A percentile compares a stretch with the other conserved stretches of the same genome.
Conservation (phyloP, 2,329 filamentous ascomycete species). For the Alternaria ventricosa region DNA sequence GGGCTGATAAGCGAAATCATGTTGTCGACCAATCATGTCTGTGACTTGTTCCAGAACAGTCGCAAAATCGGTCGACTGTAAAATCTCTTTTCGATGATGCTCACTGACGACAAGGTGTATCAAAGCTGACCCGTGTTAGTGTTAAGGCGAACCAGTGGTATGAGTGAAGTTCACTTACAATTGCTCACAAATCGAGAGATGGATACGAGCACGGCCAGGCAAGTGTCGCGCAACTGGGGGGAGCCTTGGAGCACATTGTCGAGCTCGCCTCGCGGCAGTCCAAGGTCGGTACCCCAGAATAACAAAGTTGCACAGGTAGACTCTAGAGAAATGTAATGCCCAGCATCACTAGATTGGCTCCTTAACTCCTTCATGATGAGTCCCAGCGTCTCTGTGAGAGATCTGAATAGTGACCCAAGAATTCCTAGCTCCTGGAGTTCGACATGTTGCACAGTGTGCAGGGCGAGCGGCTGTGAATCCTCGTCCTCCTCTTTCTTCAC, state of each 20-base stretch:
- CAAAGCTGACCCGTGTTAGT: background rate
- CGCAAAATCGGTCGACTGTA: background rate
- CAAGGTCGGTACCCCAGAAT: background rate
- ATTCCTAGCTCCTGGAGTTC: background rate
- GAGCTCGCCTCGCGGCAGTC: background rate
- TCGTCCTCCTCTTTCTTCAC: background rate
- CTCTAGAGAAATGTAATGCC: background rate
- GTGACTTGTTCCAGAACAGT: background rate
- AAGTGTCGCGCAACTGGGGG: background rate
- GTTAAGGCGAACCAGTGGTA: background rate
- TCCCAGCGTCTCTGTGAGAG: background rate
- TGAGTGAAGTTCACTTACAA: background rate
- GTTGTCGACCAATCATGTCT: background rate
- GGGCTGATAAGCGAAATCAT: background rate
- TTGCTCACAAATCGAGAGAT: background rate
- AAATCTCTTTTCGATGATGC: background rate
- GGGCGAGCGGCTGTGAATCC: background rate
- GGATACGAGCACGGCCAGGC: background rate
- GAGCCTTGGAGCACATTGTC: background rate
- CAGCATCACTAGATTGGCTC: background rate
- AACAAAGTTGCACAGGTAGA: background rate
- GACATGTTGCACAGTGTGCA: background rate
- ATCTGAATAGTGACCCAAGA: background rate
- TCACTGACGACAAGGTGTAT: background rate
- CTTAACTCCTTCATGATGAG: background rate